phyloP scores from a whole-genome alignment of 1,284 basidiomycete genomes.

The Puccinia polysora region DNA sequence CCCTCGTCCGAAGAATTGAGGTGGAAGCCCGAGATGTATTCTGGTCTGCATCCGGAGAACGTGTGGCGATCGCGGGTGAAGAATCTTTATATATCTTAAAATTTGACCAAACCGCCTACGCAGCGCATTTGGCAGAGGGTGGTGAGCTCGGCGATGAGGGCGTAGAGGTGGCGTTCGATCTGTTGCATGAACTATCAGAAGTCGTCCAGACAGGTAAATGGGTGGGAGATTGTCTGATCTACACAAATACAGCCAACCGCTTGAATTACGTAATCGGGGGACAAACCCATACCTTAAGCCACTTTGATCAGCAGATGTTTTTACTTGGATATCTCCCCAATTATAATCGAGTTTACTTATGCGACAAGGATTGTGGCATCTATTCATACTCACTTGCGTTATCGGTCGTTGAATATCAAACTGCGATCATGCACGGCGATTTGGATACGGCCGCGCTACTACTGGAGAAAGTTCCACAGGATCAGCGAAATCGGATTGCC shows the following conservation, averaged over 20 bases:
- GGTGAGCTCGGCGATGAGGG: conserved; percentile 82
- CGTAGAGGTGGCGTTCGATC: conserved; percentile 92
- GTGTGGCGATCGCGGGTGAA: conserved; percentile 81
- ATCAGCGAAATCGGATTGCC: conserved; percentile 88
- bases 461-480: conserved; percentile 73
- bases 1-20: conserved; percentile 87
- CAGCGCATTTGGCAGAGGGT: conserved; percentile 65
- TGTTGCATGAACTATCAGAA: conserved; percentile 85
- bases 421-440: conserved; percentile 84
- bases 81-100: conserved; percentile 91
- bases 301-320: conserved; percentile 85
- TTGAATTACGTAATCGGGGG: conserved; percentile 92
- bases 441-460: conserved; percentile 76
- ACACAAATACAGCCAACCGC: conserved; percentile 82
- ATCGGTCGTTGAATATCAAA: conserved; percentile 92
- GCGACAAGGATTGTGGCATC: conserved; percentile 86
- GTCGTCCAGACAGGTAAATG: conserved; percentile 88
- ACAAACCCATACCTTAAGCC: conserved; percentile 88
- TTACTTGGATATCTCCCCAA: conserved; percentile 90
- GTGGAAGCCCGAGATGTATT: conserved; percentile 88
- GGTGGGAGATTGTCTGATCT: conserved; percentile 98
- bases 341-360: conserved; percentile 89
- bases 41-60: conserved; percentile 83
- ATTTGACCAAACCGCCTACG: conserved; percentile 87
- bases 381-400: conserved; percentile 79